Evolutionary conservation across 2,329 filamentous ascomycete genomes (phyloP).

Genomic region (Aspergillus piperis): DNA sequence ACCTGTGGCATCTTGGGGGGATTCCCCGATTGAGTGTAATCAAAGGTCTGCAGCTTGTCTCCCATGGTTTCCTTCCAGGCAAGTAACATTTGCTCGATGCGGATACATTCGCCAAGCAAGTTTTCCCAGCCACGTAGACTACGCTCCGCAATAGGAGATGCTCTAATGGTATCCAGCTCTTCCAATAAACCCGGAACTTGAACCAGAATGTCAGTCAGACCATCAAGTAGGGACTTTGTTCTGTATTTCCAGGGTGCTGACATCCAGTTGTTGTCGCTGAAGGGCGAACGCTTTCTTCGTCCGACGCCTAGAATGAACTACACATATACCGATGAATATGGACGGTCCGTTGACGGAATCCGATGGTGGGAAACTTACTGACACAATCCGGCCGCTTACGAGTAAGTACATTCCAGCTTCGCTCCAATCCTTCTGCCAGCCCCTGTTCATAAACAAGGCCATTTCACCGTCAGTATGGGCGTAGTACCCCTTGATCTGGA

Average conservation of each 20-base stretch:
- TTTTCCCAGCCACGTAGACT: not conserved
- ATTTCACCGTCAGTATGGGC: constrained; percentile 8
- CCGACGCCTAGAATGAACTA: constrained; percentile 8
- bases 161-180: not conserved
- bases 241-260: constrained; percentile 3
- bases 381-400: constrained; percentile 5
- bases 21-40: not conserved
- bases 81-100: not conserved
- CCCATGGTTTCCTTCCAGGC: not conserved
- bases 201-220: constrained; percentile 1
- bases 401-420: constrained; percentile 6
- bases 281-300: constrained; percentile 6
- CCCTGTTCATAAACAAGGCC: constrained; percentile 9
- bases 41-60: not conserved
- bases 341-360: not conserved
- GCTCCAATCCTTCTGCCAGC: not conserved
- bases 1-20: not conserved
- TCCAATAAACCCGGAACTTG: constrained; percentile 2
- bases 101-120: not conserved
- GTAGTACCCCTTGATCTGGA: constrained; percentile 1
- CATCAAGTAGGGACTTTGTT: not conserved
- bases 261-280: not conserved
- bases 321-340: not conserved
- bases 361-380: not conserved
- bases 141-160: not conserved